Base-by-base conservation (phyloP, 192 early-diverging fungal genomes). In the Rhizophagus sp. region DNA sequence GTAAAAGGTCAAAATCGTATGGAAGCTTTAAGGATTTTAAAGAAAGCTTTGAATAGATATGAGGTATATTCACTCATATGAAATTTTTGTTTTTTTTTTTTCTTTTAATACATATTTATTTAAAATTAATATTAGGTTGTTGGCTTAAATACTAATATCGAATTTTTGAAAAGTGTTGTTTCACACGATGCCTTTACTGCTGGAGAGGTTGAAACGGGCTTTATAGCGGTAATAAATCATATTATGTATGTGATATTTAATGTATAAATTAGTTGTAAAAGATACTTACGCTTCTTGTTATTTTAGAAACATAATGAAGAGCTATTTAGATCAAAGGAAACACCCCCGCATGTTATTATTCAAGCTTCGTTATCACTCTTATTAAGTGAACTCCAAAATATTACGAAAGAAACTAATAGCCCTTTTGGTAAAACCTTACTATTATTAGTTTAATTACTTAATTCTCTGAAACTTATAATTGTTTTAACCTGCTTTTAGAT, bases 171-270 rank as follows among this genome's bases (percentile, higher is more conserved):
- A 80, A 87, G 86, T 4, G 89, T 99, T 30, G 90, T 92, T 0
- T 77, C 89, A 17, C 94, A 96, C 82, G 93, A 93, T 5, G 92
- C 91, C 24, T 99, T 99, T 81, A 89, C 95, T 76, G 85, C 88
- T 50, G 97, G 91, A 57, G 91, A 97, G 73, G 94, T 99, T 15
- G 96, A 97, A 82, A 99, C 97, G 30, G 96, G 96, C 1, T 99
- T 96, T 82, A 99, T 99, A 85, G 82, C 91, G 88, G 90, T 89
- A 86, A 66, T 76, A 82, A 39, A n/a, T 75, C 71, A 78, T 80
- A 1, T 80, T 76, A 41, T 75, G 67, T 64, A 52, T 81, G 49
- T 80, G 19, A 34, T 69, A 69, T 41, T 33, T 70, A n/a, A 2
- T 41, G 4, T 30, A 22, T 17, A 2, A 4, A 22, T 8, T n/a